Evolutionary conservation across 495 filamentous ascomycete genomes (phyloP).

Genomic region (Penicillium odoratum): DNA sequence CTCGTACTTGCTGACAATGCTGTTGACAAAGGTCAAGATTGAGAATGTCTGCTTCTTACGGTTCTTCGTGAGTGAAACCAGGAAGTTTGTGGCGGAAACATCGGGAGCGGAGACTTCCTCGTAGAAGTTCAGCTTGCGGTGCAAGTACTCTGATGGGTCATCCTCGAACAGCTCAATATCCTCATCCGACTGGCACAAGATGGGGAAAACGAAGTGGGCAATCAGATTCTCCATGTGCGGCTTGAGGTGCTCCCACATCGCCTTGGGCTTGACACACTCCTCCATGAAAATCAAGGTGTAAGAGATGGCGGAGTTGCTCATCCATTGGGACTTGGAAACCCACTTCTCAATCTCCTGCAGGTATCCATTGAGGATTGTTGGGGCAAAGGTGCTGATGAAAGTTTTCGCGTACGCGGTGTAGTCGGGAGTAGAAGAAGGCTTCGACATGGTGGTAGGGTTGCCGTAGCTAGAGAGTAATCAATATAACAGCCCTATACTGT

Average conservation of each 20-base stretch:
- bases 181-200: constrained; percentile 88
- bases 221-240: constrained; percentile 90
- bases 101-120: constrained; percentile 96
- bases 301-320: constrained; percentile 88
- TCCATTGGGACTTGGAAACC: constrained; percentile 91
- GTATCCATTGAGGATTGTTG: constrained; percentile 92
- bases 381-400: constrained; percentile 88
- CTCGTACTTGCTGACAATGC: constrained; percentile 88
- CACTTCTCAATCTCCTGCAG: constrained; percentile 92
- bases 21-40: constrained; percentile 90
- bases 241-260: constrained; percentile 92
- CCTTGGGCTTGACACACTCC: constrained; percentile 95
- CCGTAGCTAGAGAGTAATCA: constrained; percentile 66
- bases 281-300: constrained; percentile 92
- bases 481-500: neutral
- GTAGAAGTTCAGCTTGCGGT: constrained; percentile 95
- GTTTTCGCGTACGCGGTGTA: constrained; percentile 79
- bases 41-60: constrained; percentile 95
- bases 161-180: constrained; percentile 92
- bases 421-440: constrained; percentile 65
- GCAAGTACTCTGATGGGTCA: constrained; percentile 93
- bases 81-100: constrained; percentile 93
- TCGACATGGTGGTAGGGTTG: constrained; percentile 70
- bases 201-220: constrained; percentile 90
- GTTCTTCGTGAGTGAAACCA: constrained; percentile 90